Conservation (phyloP, 2,329 filamentous ascomycete genomes). For the Leptographium wingfieldii region DNA sequence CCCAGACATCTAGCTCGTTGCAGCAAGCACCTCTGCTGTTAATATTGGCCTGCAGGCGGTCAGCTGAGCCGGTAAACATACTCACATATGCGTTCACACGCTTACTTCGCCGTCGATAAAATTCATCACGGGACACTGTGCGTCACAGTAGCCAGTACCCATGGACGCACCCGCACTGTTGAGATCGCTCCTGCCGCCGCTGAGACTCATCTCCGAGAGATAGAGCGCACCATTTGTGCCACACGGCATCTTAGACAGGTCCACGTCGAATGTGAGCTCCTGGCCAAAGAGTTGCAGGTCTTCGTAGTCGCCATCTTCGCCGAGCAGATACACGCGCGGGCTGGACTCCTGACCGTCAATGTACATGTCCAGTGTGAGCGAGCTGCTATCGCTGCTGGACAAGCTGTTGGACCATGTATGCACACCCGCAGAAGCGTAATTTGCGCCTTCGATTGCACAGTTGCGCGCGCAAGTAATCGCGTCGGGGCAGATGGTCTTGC, state of each 20-base stretch:
- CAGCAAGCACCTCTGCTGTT: conserved; percentile 34
- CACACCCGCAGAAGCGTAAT: conserved; percentile 7
- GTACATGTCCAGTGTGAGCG: conserved; percentile 8
- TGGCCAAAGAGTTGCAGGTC: conserved; percentile 42
- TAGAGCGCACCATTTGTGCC: conserved; percentile 54
- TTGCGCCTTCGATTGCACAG: conserved; percentile 9
- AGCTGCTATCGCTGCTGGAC: not conserved
- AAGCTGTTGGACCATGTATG: not conserved
- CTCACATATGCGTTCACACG: not conserved
- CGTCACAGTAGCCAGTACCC: conserved; percentile 52
- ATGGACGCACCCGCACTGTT: conserved; percentile 47
- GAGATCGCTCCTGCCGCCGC: conserved; percentile 43
- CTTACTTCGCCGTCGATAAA: conserved; percentile 38
- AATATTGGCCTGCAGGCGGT: conserved; percentile 23
- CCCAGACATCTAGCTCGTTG: conserved; percentile 44
- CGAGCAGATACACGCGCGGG: conserved; percentile 44
- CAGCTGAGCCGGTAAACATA: not conserved
- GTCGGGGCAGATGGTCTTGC: conserved; percentile 7
- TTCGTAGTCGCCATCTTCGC: conserved; percentile 40
- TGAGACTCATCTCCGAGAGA: conserved; percentile 41
- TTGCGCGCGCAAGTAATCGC: conserved; percentile 8
- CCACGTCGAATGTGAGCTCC: conserved; percentile 52
- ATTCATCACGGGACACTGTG: conserved; percentile 38
- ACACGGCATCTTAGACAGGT: conserved; percentile 47
- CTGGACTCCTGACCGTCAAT: conserved; percentile 7